Evolutionary conservation across 2,329 filamentous ascomycete species (phyloP), one percentile per base, ranked within the genome.

Genomic region (Aaosphaeria arxii): DNA sequence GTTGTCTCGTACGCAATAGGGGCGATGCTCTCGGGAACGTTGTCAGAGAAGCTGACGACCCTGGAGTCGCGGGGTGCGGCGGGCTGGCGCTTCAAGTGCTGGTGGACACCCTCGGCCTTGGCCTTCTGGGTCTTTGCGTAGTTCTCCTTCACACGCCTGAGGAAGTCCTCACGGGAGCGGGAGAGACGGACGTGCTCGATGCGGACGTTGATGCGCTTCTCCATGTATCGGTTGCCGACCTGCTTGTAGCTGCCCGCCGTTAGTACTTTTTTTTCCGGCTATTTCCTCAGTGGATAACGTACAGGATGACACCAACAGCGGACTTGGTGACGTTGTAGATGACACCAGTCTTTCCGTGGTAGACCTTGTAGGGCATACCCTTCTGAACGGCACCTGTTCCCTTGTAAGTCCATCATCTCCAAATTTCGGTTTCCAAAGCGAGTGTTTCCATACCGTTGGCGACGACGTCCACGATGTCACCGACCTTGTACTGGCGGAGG

Each of bases 181-280:
- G 92, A 97, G 74, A 89, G 88, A 72, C 80, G 79, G 79, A 99
- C 84, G 87, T 99, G 94, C 87, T 99, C 94, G 78, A 97, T 79
- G 75, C 94, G 90, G 80, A 99, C 83, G 86, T 96, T 97, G 83
- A 99, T 86, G 77, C 94, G 92, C 91, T 99, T 99, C 89, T 99
- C 94, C 76, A 99, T 84, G 86, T 96, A 99, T 73, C 92, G 89
- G 87, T 97, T 94, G 81, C 91, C 91, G 76, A 99, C 94, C 78
- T 95, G 90, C 86, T 96, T 96, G 88, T 96, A 92, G 45, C 56
- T 58, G 44, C 28, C 7, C 5, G 33, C 32, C 40, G 48, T 58
- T 51, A 58, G 55, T 41, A 17, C 11, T 11, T 30, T 30, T 13
- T n/a, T 38, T 33, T 31, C 31, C 24, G 32, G 32, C n/a, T 11